Percentiles rank a stretch among this genome's conserved stretches.
Evolutionary conservation across 148 eudicot species (phyloP).

Genomic region (Chenopodium album): DNA sequence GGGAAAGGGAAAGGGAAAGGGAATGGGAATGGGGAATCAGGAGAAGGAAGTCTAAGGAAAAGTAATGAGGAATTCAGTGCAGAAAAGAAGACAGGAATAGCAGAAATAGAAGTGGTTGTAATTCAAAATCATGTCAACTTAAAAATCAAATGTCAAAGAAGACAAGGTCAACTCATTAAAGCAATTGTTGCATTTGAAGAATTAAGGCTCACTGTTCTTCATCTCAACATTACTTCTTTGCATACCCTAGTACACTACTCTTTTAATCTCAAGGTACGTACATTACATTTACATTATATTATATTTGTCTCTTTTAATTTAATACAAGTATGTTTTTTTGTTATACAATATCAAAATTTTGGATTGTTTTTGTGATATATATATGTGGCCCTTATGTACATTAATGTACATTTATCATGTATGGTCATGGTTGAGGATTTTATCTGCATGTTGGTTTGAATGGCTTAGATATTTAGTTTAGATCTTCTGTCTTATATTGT

Average conservation of each 20-base stretch:
- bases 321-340: background rate
- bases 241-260: constrained; percentile 44
- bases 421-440: background rate
- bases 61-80: constrained; percentile 32
- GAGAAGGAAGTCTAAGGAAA: background rate
- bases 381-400: background rate
- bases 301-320: background rate
- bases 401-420: background rate
- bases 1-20: constrained; percentile 7
- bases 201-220: constrained; percentile 47
- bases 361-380: background rate
- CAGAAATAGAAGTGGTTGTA: constrained; percentile 41
- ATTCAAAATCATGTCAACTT: constrained; percentile 56
- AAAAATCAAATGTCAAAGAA: constrained; percentile 45
- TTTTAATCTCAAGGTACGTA: constrained; percentile 52
- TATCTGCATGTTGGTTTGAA: background rate
- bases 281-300: too few relatives aligned
- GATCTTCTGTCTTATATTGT: background rate
- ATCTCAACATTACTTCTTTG: constrained; percentile 52
- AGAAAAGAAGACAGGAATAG: constrained; percentile 35
- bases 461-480: background rate
- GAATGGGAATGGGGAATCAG: constrained; percentile 9
- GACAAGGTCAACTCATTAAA: constrained; percentile 39
- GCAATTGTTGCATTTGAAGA: constrained; percentile 50
- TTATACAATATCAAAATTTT: background rate